Conservation (phyloP, 306 rosid species). For the Trifolium repens region DNA sequence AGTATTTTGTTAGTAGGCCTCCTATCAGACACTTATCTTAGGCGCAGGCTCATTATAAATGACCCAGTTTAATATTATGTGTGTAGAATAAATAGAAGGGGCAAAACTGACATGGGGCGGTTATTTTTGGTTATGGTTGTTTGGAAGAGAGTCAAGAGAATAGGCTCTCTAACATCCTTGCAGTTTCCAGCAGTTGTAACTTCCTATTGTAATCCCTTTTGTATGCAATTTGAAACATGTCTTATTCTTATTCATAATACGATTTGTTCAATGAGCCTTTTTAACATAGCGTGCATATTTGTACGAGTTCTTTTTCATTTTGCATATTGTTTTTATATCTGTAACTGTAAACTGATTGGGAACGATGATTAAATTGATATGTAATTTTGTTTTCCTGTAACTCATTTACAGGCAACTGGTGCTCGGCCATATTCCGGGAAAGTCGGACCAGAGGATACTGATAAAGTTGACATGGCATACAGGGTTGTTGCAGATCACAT, state of each 20-base stretch:
- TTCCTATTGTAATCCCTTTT: too few species aligned
- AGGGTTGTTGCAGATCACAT: slow-evolving; percentile 75
- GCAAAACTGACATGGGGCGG: too few species aligned
- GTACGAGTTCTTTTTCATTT: neutral
- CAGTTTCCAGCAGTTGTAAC: too few species aligned
- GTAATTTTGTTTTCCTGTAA: slow-evolving; percentile 15
- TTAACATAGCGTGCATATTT: neutral
- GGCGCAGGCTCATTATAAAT: neutral
- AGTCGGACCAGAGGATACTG: slow-evolving; percentile 83
- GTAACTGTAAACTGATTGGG: neutral
- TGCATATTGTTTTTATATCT: neutral
- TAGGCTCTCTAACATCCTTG: too few species aligned
- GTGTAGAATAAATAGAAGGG: too few species aligned
- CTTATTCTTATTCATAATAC: too few species aligned
- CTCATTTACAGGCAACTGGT: slow-evolving; percentile 76
- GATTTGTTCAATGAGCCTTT: neutral
- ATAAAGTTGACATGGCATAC: slow-evolving; percentile 94
- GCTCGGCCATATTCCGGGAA: slow-evolving; percentile 86
- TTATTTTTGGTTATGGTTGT: too few species aligned
- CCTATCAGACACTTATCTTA: neutral
- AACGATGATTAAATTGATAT: neutral
- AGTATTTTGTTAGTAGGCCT: neutral
- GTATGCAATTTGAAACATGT: too few species aligned
- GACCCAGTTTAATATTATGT: too few species aligned
- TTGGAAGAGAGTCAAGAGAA: too few species aligned